phyloP scores from a whole-genome alignment of 2,329 filamentous ascomycete genomes.

The Lachnellula willkommii region DNA sequence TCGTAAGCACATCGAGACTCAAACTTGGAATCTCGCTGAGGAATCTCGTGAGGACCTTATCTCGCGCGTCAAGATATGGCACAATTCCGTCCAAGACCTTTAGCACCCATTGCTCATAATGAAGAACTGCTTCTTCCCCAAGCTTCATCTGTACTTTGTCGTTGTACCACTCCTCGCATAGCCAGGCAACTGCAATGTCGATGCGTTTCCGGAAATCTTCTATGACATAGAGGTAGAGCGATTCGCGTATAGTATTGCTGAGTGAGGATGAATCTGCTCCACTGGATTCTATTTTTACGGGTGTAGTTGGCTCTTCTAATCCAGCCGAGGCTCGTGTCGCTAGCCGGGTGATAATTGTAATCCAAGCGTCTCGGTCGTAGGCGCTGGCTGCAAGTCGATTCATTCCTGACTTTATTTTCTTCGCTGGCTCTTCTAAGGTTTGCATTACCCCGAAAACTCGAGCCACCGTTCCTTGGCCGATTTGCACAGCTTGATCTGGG shows the following conservation, averaged over 20 bases:
- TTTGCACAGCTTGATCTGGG: slow-evolving; percentile 63
- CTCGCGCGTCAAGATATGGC: slow-evolving; percentile 84
- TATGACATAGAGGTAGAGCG: slow-evolving; percentile 77
- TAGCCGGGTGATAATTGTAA: slow-evolving; percentile 78
- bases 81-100: slow-evolving; percentile 84
- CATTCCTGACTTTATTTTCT: slow-evolving; percentile 67
- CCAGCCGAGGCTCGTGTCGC: slow-evolving; percentile 73
- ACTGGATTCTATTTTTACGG: slow-evolving; percentile 52
- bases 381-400: slow-evolving; percentile 78
- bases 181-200: slow-evolving; percentile 85
- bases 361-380: slow-evolving; percentile 84
- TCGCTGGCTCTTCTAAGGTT: slow-evolving; percentile 61
- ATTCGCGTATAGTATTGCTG: slow-evolving; percentile 68
- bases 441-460: slow-evolving; percentile 76
- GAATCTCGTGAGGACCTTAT: slow-evolving; percentile 86
- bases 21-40: slow-evolving; percentile 85
- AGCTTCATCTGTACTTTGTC: slow-evolving; percentile 56
- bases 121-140: slow-evolving; percentile 45
- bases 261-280: slow-evolving; percentile 42
- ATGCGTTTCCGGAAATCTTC: slow-evolving; percentile 89
- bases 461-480: slow-evolving; percentile 67
- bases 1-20: slow-evolving; percentile 63
- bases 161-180: slow-evolving; percentile 98
- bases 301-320: slow-evolving; percentile 50
- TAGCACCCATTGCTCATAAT: slow-evolving; percentile 76